These are phyloP conservation scores for Cryptococcus sp. DNA, from an alignment of 1,284 basidiomycete species.

Conservation along the genomic window DNA sequence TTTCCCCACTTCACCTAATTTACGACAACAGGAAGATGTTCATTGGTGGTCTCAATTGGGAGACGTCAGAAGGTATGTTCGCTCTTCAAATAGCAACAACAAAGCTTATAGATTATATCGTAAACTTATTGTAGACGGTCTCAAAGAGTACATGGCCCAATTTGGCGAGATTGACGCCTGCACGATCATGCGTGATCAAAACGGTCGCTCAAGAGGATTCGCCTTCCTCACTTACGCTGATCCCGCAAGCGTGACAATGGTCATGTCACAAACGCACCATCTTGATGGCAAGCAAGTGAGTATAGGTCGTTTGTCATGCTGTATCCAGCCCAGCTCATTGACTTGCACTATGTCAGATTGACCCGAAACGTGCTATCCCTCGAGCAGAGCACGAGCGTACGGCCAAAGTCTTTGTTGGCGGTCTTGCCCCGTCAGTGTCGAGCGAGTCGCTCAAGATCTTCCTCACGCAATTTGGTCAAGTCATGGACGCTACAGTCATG, in stretches of 20 bases:
- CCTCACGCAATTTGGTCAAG: constrained; percentile 84
- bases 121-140: constrained; percentile 61
- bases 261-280: constrained; percentile 84
- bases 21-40: constrained; percentile 83
- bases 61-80: constrained; percentile 82
- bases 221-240: constrained; percentile 91
- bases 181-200: constrained; percentile 92
- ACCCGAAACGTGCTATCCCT: constrained; percentile 97
- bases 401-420: constrained; percentile 93
- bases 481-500: constrained; percentile 98
- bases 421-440: constrained; percentile 86
- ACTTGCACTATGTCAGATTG: constrained; percentile 67
- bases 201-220: constrained; percentile 87
- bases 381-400: constrained; percentile 89
- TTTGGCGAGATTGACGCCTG: constrained; percentile 90
- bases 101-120: neutral
- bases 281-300: constrained; percentile 91
- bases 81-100: neutral
- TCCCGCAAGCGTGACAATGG: constrained; percentile 80
- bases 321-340: neutral
- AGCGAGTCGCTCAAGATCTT: constrained; percentile 90
- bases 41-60: constrained; percentile 94
- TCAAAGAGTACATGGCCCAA: constrained; percentile 81
- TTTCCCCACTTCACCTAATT: neutral
- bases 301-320: constrained; percentile 8